phyloP scores from a whole-genome alignment of 768 basidiomycete species.

The Sarcomyxa edulis region DNA sequence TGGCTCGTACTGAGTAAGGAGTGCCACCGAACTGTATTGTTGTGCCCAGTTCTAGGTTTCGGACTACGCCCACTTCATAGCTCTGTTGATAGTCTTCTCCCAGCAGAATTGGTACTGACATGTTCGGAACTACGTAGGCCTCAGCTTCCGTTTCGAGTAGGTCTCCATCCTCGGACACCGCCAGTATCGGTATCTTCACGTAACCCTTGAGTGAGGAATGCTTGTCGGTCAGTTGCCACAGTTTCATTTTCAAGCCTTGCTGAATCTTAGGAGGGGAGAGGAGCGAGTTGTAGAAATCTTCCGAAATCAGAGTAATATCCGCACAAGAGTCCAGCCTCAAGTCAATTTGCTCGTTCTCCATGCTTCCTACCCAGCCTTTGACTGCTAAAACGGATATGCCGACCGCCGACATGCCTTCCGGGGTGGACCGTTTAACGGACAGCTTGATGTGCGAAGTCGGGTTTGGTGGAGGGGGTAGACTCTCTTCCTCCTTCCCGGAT shows the following conservation, averaged over 20 bases:
- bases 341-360: neutral
- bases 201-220: slow-evolving; percentile 13
- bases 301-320: slow-evolving; percentile 10
- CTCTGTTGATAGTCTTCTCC: slow-evolving; percentile 20
- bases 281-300: slow-evolving; percentile 5
- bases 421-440: neutral
- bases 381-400: slow-evolving; percentile 6
- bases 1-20: too few relatives aligned
- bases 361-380: neutral
- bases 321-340: slow-evolving; percentile 10
- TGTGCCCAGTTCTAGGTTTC: too few relatives aligned
- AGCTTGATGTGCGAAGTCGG: neutral
- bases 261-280: neutral
- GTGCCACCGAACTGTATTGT: too few relatives aligned
- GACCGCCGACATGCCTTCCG: neutral
- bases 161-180: slow-evolving; percentile 6
- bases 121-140: slow-evolving; percentile 18
- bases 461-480: neutral
- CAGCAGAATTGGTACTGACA: too few relatives aligned
- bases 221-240: slow-evolving; percentile 5
- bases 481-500: too few relatives aligned
- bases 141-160: too few relatives aligned
- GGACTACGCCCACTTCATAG: slow-evolving; percentile 15
- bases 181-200: slow-evolving; percentile 8
- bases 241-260: neutral